Base-by-base conservation (phyloP, 768 basidiomycete genomes). In the Macrocybe gigantea region DNA sequence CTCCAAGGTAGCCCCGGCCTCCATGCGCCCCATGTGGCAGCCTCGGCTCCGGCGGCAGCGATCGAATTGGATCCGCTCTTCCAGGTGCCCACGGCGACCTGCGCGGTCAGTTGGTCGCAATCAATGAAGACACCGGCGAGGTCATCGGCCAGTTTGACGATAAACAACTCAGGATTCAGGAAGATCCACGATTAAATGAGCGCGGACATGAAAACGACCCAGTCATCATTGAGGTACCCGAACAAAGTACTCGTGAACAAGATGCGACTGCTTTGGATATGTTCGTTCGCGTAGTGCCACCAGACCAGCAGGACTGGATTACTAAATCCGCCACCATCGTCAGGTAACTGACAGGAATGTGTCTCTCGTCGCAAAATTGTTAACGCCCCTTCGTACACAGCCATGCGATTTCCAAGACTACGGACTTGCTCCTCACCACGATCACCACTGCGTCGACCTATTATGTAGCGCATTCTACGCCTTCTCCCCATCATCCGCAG, bases 61-160 rank as follows among this genome's bases (percentile, higher is more conserved):
- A 49, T 39, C 15, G 45, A 8, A 43, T 57, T 42, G 54, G 53
- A 48, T 49, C 56, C 40, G 44, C 48, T 9, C 50, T 48, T 41
- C 44, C 53, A 7, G 50, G 49, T 0, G 36, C 34, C 13, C 48
- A 56, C 14, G 55, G 68, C 39, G 71, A 74, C 53, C 64, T 74
- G 33, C 64, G 71, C 29, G 85, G 86, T 5, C 77, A 76, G 43
- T 72, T 89, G 31, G 79, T 89, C 35, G 74, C 88, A 51, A 74
- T 90, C 46, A 80, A 91, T 59, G 78, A 89, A 60, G 73, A 79
- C 37, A 82, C 74, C 39, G 87, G 87, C 1, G 80, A 87, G 52
- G 72, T 89, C 8, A 71, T 90, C 10, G 86, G 84, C 0, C 78
- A 83, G 58, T 69, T 89, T 7, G 83, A 84, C 48, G 70, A 79